A percentile compares a stretch with the other conserved stretches of the same genome.
phyloP scores from a whole-genome alignment of 495 filamentous ascomycete species.

The Massariosphaeria phaeospora region DNA sequence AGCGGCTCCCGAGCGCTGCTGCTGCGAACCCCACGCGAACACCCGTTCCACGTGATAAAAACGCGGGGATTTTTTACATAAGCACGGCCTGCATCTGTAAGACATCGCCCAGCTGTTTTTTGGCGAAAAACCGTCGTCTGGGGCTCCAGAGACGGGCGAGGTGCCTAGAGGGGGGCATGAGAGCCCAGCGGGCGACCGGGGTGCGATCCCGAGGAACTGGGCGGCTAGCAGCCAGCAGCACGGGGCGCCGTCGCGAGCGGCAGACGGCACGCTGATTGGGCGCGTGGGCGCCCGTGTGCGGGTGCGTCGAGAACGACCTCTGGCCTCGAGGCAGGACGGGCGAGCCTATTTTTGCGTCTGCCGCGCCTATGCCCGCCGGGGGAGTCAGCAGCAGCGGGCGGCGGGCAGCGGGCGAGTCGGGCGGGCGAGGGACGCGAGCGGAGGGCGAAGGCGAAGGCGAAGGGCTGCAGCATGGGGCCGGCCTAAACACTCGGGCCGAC shows the following conservation, averaged over 20 bases:
- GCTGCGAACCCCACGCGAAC: not conserved
- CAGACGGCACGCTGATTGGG: constrained; percentile 4
- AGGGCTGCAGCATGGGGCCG: no score
- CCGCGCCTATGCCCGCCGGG: no score
- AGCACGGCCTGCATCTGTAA: constrained; percentile 1
- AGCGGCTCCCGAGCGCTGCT: not conserved
- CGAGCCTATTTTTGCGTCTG: no score
- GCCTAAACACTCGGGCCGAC: no score
- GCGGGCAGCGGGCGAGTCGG: no score
- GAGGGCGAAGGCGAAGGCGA: no score
- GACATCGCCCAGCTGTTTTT: constrained; percentile 14
- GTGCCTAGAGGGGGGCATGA: not conserved
- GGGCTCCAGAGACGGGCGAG: not conserved
- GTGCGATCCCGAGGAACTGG: not conserved
- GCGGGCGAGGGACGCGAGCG: no score
- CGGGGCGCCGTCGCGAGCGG: not conserved
- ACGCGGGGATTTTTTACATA: constrained; percentile 2
- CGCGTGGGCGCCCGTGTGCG: no score
- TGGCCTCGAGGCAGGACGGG: no score
- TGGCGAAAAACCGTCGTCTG: not conserved
- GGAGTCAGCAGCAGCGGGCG: no score
- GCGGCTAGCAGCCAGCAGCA: not conserved
- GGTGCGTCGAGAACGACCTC: no score
- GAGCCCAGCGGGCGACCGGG: not conserved
- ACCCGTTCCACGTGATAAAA: not conserved